Conservation (phyloP, 768 basidiomycete genomes). For the Pisolithus marmoratus region DNA sequence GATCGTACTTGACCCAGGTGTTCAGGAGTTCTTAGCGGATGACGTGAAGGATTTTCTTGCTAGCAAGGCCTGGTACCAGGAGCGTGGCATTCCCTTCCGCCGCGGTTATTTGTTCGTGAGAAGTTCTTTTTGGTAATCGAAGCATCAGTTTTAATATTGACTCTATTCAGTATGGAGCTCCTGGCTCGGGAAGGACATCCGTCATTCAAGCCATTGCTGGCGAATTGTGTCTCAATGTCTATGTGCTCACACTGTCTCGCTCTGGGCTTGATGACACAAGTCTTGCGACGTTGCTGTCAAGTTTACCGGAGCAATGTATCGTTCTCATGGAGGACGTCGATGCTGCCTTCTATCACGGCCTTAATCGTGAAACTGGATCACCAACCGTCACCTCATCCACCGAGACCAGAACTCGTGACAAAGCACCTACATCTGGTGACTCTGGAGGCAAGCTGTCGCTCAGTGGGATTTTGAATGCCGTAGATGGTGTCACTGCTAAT, state of each 20-base stretch:
- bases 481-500: constrained; percentile 74
- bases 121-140: too few species aligned
- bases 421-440: not conserved
- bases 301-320: constrained; percentile 66
- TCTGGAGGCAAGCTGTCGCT: constrained; percentile 43
- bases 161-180: constrained; percentile 46
- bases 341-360: constrained; percentile 54
- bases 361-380: constrained; percentile 26
- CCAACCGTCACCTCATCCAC: not conserved
- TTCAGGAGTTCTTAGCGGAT: constrained; percentile 56
- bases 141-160: too few species aligned
- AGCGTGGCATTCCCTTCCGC: constrained; percentile 77
- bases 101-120: constrained; percentile 66
- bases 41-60: constrained; percentile 68
- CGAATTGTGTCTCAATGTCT: constrained; percentile 70
- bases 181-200: constrained; percentile 76
- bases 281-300: constrained; percentile 52
- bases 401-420: constrained; percentile 8
- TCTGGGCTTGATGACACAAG: constrained; percentile 56
- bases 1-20: constrained; percentile 65
- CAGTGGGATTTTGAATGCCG: constrained; percentile 71
- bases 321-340: constrained; percentile 85
- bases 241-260: constrained; percentile 64
- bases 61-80: constrained; percentile 67
- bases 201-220: constrained; percentile 74